Evolutionary conservation across 352 stramenopile genomes (phyloP).

Genomic region (Phytopythium vexans): DNA sequence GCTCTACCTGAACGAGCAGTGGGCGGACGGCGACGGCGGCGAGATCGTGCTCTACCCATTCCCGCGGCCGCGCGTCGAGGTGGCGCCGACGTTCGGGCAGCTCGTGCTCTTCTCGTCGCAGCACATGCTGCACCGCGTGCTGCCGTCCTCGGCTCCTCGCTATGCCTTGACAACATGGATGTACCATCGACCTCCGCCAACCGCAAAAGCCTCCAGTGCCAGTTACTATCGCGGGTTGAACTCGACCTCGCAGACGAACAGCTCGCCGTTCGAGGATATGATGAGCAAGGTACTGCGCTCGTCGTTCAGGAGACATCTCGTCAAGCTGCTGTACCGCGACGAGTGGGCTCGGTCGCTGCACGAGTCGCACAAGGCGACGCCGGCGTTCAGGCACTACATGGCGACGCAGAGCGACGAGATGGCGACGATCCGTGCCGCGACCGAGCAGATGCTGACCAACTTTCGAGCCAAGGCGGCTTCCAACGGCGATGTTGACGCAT

Average conservation of each 20-base stretch:
- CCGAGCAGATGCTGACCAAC: conserved; percentile 52
- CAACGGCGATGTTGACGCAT: conserved; percentile 12
- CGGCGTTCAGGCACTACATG: conserved; percentile 61
- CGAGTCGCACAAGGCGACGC: conserved; percentile 50
- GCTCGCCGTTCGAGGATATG: conserved; percentile 21
- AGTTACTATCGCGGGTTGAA: conserved; percentile 18
- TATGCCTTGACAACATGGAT: conserved; percentile 75
- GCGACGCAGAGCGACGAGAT: conserved; percentile 53
- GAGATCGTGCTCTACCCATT: conserved; percentile 85
- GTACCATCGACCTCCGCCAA: conserved; percentile 29
- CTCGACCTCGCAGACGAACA: neutral
- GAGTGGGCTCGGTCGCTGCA: conserved; percentile 58
- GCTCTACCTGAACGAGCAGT: conserved; percentile 82
- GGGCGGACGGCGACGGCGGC: conserved; percentile 64
- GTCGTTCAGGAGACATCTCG: conserved; percentile 57
- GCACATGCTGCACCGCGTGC: conserved; percentile 77
- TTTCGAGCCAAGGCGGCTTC: conserved; percentile 42
- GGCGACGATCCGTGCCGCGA: conserved; percentile 42
- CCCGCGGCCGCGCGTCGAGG: conserved; percentile 36
- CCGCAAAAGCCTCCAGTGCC: conserved; percentile 13
- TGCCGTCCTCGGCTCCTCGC: conserved; percentile 41
- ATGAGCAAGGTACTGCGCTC: conserved; percentile 54
- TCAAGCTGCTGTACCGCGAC: conserved; percentile 48
- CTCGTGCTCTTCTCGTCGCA: conserved; percentile 80
- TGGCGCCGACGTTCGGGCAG: conserved; percentile 56